These are phyloP conservation scores for Solanum clarkiae DNA, from an alignment of 257 asterid genomes.

Conservation along the genomic window DNA sequence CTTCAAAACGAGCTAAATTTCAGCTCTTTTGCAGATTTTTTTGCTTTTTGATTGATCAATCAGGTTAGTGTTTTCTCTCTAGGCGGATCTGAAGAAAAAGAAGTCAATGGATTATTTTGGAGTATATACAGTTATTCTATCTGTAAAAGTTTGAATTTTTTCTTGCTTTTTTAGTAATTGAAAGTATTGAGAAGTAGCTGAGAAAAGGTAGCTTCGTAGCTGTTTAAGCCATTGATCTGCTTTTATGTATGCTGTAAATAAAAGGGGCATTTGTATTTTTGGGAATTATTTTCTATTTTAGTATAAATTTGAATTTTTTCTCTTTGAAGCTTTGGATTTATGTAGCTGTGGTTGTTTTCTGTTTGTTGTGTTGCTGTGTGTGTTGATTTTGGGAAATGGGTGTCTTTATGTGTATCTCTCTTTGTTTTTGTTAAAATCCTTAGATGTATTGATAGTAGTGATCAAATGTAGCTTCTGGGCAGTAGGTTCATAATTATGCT, in stretches of 20 bases:
- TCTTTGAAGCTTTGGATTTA: not conserved
- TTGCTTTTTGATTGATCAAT: not conserved
- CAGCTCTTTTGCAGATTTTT: not conserved
- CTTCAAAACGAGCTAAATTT: not conserved
- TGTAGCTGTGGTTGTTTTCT: not conserved
- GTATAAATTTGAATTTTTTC: not conserved
- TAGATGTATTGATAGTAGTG: not conserved
- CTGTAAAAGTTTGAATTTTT: not conserved
- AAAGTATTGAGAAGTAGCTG: not conserved
- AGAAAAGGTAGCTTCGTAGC: not conserved
- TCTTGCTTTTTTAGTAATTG: not conserved
- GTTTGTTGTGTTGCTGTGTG: not conserved
- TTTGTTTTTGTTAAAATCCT: not conserved
- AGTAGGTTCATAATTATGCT: not conserved
- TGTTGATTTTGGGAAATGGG: not conserved
- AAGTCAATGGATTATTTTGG: not conserved
- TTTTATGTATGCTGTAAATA: not conserved
- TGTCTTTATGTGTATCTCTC: not conserved
- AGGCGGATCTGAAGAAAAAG: not conserved
- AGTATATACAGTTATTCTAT: not conserved
- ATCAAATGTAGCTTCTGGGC: not conserved
- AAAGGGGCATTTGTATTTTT: not conserved
- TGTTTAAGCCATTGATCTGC: not conserved
- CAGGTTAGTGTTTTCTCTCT: not conserved
- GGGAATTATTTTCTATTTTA: not conserved